A percentile compares a stretch with the other conserved stretches of the same genome.
Evolutionary conservation across 1,284 basidiomycete genomes (phyloP).

Genomic region (Trichosporon sp.): DNA sequence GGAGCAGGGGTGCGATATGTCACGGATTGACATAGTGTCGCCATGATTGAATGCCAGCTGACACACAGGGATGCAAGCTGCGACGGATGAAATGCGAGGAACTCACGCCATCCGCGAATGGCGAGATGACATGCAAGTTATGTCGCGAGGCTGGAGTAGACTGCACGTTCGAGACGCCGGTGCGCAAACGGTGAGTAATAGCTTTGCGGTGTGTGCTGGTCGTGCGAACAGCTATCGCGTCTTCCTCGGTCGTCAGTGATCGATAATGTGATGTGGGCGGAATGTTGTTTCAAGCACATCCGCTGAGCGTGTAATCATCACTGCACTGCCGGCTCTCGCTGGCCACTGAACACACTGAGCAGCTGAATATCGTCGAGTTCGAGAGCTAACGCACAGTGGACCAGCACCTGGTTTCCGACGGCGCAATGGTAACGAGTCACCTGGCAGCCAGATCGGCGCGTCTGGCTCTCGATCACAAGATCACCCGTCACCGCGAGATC

Average conservation of each 20-base stretch:
- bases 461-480: not conserved
- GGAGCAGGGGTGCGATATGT: too few relatives aligned
- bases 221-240: not conserved
- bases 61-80: conserved; percentile 20
- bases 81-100: conserved; percentile 31
- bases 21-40: too few relatives aligned
- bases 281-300: not conserved
- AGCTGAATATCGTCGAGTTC: not conserved
- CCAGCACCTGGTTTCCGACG: conserved; percentile 17
- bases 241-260: not conserved
- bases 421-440: conserved; percentile 5
- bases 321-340: too few relatives aligned
- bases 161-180: conserved; percentile 27
- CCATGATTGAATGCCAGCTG: not conserved
- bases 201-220: not conserved
- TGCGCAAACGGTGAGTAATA: conserved; percentile 27
- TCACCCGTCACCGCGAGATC: not conserved
- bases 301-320: too few relatives aligned
- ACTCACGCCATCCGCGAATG: conserved; percentile 6
- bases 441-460: not conserved
- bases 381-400: conserved; percentile 5
- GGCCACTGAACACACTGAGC: too few relatives aligned
- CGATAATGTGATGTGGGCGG: not conserved
- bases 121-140: conserved; percentile 19
- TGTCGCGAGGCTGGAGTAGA: conserved; percentile 23